phyloP scores from a whole-genome alignment of 371 early-diverging fungal species.

The Amoeboaphelidium protococcarum region DNA sequence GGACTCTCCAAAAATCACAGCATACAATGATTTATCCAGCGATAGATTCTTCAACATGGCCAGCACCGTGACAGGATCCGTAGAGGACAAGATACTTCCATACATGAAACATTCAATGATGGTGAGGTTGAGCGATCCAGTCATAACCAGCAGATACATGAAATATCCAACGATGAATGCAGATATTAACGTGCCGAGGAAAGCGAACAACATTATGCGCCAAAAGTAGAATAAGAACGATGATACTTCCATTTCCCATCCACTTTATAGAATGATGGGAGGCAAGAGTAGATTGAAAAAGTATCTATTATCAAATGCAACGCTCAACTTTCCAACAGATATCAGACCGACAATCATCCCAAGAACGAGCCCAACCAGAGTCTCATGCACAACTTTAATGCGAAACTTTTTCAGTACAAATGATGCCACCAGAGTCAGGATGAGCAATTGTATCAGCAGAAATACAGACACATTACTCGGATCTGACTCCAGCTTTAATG shows the following conservation, averaged over 20 bases:
- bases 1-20: constrained; percentile 81
- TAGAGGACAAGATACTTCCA: constrained; percentile 74
- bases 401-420: too few relatives aligned
- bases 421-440: too few relatives aligned
- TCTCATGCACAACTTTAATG: too few relatives aligned
- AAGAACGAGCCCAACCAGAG: too few relatives aligned
- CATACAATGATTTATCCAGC: constrained; percentile 71
- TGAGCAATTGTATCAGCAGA: too few relatives aligned
- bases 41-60: constrained; percentile 68
- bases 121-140: constrained; percentile 19
- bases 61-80: constrained; percentile 83
- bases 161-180: constrained; percentile 48
- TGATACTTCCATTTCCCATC: constrained; percentile 65
- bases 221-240: neutral
- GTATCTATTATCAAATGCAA: constrained; percentile 63
- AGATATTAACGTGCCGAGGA: constrained; percentile 67
- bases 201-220: constrained; percentile 60
- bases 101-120: constrained; percentile 71
- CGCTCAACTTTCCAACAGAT: constrained; percentile 13
- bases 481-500: too few relatives aligned
- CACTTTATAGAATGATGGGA: constrained; percentile 82
- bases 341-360: neutral
- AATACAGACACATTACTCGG: too few relatives aligned
- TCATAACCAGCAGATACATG: neutral
- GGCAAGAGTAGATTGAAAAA: constrained; percentile 85